Percentiles rank a stretch among this genome's conserved stretches.
These are phyloP conservation scores for Venturia effusa DNA, from an alignment of 2,329 filamentous ascomycete species.

Conservation along the genomic window DNA sequence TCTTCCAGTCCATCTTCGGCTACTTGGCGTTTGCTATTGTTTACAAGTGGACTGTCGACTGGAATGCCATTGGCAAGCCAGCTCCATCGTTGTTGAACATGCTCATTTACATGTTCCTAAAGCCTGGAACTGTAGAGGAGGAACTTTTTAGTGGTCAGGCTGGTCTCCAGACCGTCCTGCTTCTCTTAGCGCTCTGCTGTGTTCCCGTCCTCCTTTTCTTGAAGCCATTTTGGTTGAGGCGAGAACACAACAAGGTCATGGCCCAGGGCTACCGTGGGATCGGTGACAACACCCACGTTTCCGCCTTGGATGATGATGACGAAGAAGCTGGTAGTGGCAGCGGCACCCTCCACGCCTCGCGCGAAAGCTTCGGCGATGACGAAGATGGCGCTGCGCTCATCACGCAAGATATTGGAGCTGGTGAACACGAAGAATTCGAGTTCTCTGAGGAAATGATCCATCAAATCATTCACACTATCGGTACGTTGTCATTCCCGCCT, in stretches of 20 bases:
- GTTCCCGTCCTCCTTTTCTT: slow-evolving; percentile 87
- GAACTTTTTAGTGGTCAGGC: slow-evolving; percentile 70
- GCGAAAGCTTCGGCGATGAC: slow-evolving; percentile 62
- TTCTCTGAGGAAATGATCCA: slow-evolving; percentile 98
- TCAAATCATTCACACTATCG: slow-evolving; percentile 96
- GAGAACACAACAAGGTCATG: slow-evolving; percentile 82
- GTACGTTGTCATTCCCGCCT: slow-evolving; percentile 41
- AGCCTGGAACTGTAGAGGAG: slow-evolving; percentile 59
- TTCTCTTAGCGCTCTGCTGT: slow-evolving; percentile 73
- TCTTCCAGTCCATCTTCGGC: slow-evolving; percentile 98
- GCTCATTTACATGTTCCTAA: slow-evolving; percentile 99
- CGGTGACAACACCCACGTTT: slow-evolving; percentile 77
- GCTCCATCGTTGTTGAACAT: slow-evolving; percentile 93
- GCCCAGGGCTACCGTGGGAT: slow-evolving; percentile 87
- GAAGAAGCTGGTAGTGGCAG: slow-evolving; percentile 67
- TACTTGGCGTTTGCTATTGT: slow-evolving; percentile 90
- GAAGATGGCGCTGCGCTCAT: slow-evolving; percentile 81
- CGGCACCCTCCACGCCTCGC: slow-evolving; percentile 46
- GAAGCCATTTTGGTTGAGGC: slow-evolving; percentile 91
- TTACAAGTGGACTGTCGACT: slow-evolving; percentile 95
- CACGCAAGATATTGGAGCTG: slow-evolving; percentile 70
- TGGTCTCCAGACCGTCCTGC: slow-evolving; percentile 61
- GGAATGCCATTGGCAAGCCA: slow-evolving; percentile 53
- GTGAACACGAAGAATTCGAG: slow-evolving; percentile 92
- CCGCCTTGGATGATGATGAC: slow-evolving; percentile 81